A percentile compares a stretch with the other conserved stretches of the same genome.
These are phyloP conservation scores for Ceratobasidium sp. DNA, from an alignment of 1,284 basidiomycete genomes.

Conservation along the genomic window DNA sequence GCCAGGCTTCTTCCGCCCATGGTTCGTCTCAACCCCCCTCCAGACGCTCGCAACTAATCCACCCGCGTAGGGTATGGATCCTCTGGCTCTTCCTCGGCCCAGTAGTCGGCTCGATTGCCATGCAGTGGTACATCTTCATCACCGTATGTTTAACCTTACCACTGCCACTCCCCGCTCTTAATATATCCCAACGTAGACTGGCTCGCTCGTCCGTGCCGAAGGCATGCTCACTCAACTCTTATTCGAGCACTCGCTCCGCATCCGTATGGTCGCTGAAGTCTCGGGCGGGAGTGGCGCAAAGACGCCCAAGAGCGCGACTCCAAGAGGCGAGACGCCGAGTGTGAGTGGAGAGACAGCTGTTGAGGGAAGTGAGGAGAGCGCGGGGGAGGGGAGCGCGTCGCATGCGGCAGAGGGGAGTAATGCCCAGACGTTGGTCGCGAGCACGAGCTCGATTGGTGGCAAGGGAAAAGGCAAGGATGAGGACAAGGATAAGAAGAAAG, in stretches of 20 bases:
- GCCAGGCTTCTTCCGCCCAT: constrained; percentile 56
- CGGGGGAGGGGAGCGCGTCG: constrained; percentile 37
- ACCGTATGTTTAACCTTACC: constrained; percentile 44
- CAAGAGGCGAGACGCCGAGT: constrained; percentile 45
- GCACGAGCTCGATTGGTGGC: not conserved
- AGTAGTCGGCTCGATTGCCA: constrained; percentile 50
- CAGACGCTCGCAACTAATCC: not conserved
- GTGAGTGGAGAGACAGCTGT: constrained; percentile 44
- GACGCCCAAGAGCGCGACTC: constrained; percentile 42
- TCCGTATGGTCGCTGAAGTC: constrained; percentile 58
- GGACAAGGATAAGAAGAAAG: constrained; percentile 45
- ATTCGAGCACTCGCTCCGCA: constrained; percentile 72
- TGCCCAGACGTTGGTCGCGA: constrained; percentile 22
- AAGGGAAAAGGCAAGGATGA: constrained; percentile 46
- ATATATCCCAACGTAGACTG: constrained; percentile 45
- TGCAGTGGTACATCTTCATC: constrained; percentile 54
- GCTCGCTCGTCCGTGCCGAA: constrained; percentile 61
- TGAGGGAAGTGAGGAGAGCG: constrained; percentile 46
- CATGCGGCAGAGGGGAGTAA: constrained; percentile 37
- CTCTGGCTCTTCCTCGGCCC: constrained; percentile 66
- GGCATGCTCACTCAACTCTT: constrained; percentile 71
- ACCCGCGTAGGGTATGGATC: constrained; percentile 64
- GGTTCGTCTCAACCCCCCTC: constrained; percentile 39
- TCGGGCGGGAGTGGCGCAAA: not conserved
- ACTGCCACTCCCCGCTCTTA: not conserved